Conservation (phyloP, 768 basidiomycete genomes). For the Zangia roseola region DNA sequence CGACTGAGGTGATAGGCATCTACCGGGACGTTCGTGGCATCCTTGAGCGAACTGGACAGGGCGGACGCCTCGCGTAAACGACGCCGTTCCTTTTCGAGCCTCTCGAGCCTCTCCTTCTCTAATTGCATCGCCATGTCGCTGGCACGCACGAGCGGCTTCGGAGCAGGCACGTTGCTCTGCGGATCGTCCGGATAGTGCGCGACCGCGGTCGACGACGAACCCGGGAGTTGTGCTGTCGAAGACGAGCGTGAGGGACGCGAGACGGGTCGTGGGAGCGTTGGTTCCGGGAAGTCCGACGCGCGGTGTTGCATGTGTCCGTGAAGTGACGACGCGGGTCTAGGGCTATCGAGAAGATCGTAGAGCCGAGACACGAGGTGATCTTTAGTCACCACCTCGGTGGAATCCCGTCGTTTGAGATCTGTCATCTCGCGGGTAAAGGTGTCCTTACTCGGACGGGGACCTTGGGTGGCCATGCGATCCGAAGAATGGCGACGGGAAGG, state of each 20-base stretch:
- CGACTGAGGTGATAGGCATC: slow-evolving; percentile 23
- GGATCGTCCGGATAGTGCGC: slow-evolving; percentile 18
- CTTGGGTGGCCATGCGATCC: slow-evolving; percentile 21
- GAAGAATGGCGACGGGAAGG: slow-evolving; percentile 25
- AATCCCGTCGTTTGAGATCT: slow-evolving; percentile 22
- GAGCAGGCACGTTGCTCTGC: slow-evolving; percentile 3
- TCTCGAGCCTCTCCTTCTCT: slow-evolving; percentile 44
- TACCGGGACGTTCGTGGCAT: slow-evolving; percentile 25
- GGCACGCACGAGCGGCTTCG: slow-evolving; percentile 43
- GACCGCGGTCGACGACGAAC: slow-evolving; percentile 18
- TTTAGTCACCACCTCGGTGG: slow-evolving; percentile 22
- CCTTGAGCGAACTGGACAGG: slow-evolving; percentile 25
- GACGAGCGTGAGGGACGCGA: slow-evolving; percentile 27
- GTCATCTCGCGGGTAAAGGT: slow-evolving; percentile 20
- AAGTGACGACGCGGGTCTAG: slow-evolving; percentile 39
- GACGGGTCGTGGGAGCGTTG: slow-evolving; percentile 20
- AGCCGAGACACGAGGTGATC: slow-evolving; percentile 40
- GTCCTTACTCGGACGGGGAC: slow-evolving; percentile 18
- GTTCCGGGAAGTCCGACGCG: slow-evolving; percentile 27
- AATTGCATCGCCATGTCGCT: slow-evolving; percentile 54
- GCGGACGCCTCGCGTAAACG: slow-evolving; percentile 21
- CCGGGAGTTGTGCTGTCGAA: slow-evolving; percentile 17
- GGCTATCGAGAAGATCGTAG: slow-evolving; percentile 47
- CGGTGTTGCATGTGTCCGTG: slow-evolving; percentile 37
- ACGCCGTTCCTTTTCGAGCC: slow-evolving; percentile 31